These are phyloP conservation scores for Fagopyrum homotropicum DNA, from an alignment of 148 eudicot genomes.

Conservation along the genomic window DNA sequence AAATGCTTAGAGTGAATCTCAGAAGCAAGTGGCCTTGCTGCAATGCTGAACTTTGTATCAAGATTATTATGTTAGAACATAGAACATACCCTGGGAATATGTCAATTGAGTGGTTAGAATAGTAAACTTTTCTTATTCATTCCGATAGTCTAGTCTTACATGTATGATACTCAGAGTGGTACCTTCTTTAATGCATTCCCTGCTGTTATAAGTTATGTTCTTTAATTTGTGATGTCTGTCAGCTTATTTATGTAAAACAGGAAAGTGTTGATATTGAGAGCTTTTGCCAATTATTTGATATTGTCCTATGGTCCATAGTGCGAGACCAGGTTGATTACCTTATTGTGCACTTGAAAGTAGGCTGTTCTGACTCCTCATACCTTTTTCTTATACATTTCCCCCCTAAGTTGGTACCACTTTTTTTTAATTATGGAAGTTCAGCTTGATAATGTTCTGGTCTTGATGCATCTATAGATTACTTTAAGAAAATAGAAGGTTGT, in stretches of 20 bases:
- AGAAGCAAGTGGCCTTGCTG: too few relatives aligned
- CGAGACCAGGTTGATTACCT: slow-evolving; percentile 68
- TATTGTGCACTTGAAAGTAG: slow-evolving; percentile 58
- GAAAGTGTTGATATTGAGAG: slow-evolving; percentile 87
- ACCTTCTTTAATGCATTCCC: background rate
- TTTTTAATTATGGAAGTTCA: too few relatives aligned
- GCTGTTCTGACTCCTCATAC: slow-evolving; percentile 10
- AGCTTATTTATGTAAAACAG: slow-evolving; percentile 44
- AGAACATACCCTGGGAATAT: too few relatives aligned
- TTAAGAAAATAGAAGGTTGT: too few relatives aligned
- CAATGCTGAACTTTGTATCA: too few relatives aligned
- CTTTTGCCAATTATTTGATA: slow-evolving; percentile 77
- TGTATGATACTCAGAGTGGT: slow-evolving; percentile 29
- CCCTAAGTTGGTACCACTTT: too few relatives aligned
- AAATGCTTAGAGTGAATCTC: too few relatives aligned
- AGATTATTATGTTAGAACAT: too few relatives aligned
- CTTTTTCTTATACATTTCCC: background rate
- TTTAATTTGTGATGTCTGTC: slow-evolving; percentile 4
- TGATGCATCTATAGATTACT: too few relatives aligned
- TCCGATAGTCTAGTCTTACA: slow-evolving; percentile 83
- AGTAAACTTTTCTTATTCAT: slow-evolving; percentile 63
- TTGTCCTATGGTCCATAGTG: slow-evolving; percentile 63
- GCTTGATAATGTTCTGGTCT: too few relatives aligned
- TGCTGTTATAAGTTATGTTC: background rate
- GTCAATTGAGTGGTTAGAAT: slow-evolving; percentile 22